Evolutionary conservation across 1,284 basidiomycete genomes (phyloP), one percentile per base, ranked within the genome.

Genomic region (Fomes fomentarius): DNA sequence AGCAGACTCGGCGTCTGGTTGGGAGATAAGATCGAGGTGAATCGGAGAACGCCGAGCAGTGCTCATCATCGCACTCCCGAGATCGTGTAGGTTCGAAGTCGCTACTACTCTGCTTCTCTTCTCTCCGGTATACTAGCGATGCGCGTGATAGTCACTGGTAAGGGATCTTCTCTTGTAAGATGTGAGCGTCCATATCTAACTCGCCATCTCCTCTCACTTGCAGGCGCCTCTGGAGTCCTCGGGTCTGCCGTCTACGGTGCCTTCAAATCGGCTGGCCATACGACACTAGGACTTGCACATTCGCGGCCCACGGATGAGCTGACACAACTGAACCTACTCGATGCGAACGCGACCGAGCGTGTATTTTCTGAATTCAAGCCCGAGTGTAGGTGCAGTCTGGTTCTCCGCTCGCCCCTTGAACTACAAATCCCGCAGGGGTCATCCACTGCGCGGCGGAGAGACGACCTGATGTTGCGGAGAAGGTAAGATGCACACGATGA

Each of bases 381-480:
- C 2, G 71, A 84, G 50, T 91, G 90, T 91, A 69, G 63, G 83
- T 67, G 15, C 30, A 3, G 15, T 10, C 12, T 14, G 35, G 7
- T 11, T 6, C 9, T 6, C n/a, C 8, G 15, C 31, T 19, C 9
- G 4, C 8, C 25, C 10, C 12, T 17, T 35, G 12, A 35, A 6
- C 21, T 9, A 1, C 11, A 21, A 19, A 4, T 11, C 7, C 14
- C 7, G 15, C 65, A 89, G 88, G 88, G 85, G 81, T 93, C 25
- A 83, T 94, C 19, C 92, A 94, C 64, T 93, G 91, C 60, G 92
- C 92, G 14, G 92, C 92, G 3, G 92, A 94, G 70, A 76, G 92
- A 53, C 76, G 91, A 45, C 91, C 92, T 1, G 91, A 94, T 66
- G 88, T 90, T 24, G 91, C 89, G 51, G 88, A 91, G 68, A 88